phyloP scores from a whole-genome alignment of 257 asterid genomes.

The Linaria vulgaris region DNA sequence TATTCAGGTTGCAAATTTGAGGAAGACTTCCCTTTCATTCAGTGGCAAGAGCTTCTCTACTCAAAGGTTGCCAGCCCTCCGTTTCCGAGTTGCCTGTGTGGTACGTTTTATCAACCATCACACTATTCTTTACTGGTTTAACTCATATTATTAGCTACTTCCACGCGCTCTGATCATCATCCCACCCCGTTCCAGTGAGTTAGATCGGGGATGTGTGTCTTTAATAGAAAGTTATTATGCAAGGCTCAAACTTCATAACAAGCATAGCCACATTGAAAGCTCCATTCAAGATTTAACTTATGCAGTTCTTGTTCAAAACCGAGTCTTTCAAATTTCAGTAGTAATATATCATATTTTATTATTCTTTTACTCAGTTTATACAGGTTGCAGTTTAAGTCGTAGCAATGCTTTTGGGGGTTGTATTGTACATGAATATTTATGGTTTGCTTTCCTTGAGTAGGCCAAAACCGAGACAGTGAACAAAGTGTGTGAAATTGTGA shows the following conservation, averaged over 20 bases:
- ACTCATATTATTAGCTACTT: no score
- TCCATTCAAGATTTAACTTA: not conserved
- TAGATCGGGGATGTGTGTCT: no score
- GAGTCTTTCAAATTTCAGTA: not conserved
- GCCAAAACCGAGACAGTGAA: conserved; percentile 86
- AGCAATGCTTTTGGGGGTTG: not conserved
- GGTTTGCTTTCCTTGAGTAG: conserved; percentile 37
- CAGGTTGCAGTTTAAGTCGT: not conserved
- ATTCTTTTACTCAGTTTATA: not conserved
- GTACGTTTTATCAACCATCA: conserved; percentile 28
- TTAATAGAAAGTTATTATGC: no score
- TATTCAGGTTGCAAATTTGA: conserved; percentile 40
- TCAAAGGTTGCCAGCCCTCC: conserved; percentile 45
- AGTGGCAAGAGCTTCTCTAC: conserved; percentile 43
- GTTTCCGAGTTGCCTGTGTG: conserved; percentile 60
- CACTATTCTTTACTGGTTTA: not conserved
- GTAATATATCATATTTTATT: not conserved
- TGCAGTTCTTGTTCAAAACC: not conserved
- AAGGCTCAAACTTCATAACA: no score
- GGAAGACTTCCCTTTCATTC: conserved; percentile 42
- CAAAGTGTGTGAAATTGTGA: conserved; percentile 81
- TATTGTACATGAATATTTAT: not conserved
- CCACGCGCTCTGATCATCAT: no score
- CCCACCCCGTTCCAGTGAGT: no score
- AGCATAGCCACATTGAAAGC: no score